Base-by-base conservation (phyloP, 495 filamentous ascomycete species). In the Tuber umbilicatum region DNA sequence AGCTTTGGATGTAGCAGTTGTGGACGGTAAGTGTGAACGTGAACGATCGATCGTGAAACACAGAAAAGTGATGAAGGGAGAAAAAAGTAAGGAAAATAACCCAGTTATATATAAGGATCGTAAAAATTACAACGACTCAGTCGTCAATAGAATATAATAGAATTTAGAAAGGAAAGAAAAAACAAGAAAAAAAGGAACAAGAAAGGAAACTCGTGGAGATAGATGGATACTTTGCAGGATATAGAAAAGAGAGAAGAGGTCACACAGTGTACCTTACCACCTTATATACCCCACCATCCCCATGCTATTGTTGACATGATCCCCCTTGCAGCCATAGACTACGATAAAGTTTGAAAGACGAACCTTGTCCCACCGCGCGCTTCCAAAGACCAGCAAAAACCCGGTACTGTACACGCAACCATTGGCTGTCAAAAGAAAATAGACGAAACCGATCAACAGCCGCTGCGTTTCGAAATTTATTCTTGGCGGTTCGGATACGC, bases 41-140 rank as follows among this genome's bases (percentile, higher is more conserved):
- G 55, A 64, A 64, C 55, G 43, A 74, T 69, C 9, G 43, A 7
- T 17, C 39, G 41, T 31, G 47, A 73, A 10, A n/a, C 68, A 68
- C 17, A 31, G 47, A 31, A 43, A 74, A 74, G 19, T 69, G 60
- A 64, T 67, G 27, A 69, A 71, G 7, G 16, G 37, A 31, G 68
- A 41, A 55, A 40, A 19, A 70, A 16, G 70, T 39, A 47, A 79
- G 55, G 73, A 70, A 70, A 55, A 70, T 74, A 74, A 80, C 14
- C 27, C 55, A 64, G 55, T 64, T 64, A 64, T 64, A 64, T 64
- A 64, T 64, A 5, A 35, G 16, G 27, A 64, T 17, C 3, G 27
- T 19, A 76, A 79, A 73, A 76, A 39, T 78, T 84, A 81, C 83
- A 86, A 78, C 37, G 50, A 74, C 69, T 74, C 47, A 41, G 43